phyloP scores from a whole-genome alignment of 2,329 filamentous ascomycete genomes.

The Cladophialophora psammophila region DNA sequence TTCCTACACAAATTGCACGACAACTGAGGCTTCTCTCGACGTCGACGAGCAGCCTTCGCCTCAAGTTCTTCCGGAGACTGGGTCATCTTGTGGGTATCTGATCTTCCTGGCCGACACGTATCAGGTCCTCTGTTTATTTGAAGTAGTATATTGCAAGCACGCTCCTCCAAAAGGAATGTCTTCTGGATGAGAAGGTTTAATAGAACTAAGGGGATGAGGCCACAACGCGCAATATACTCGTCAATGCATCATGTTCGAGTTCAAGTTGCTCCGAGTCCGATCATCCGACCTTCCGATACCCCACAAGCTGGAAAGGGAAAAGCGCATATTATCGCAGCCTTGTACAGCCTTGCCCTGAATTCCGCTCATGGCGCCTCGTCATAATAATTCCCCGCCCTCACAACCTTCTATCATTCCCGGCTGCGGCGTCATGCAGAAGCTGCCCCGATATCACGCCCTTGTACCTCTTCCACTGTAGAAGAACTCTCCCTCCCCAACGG shows the following conservation, averaged over 20 bases:
- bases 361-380: background rate
- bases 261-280: constrained; percentile 4
- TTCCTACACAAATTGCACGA: constrained; percentile 27
- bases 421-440: background rate
- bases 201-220: background rate
- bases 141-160: background rate
- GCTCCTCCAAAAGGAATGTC: too few relatives aligned
- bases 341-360: background rate
- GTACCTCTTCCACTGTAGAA: background rate
- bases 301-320: background rate
- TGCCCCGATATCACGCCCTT: background rate
- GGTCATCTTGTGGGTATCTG: background rate
- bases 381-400: background rate
- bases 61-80: constrained; percentile 8
- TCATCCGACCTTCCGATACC: constrained; percentile 19
- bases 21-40: constrained; percentile 28
- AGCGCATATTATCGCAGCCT: background rate
- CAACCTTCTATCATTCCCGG: background rate
- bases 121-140: background rate
- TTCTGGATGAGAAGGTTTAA: too few relatives aligned
- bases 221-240: background rate
- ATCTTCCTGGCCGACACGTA: background rate
- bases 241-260: constrained; percentile 4
- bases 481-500: constrained; percentile 5
- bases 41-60: constrained; percentile 18